Conservation (phyloP, 352 stramenopile genomes). For the Globisporangium radiosum region DNA sequence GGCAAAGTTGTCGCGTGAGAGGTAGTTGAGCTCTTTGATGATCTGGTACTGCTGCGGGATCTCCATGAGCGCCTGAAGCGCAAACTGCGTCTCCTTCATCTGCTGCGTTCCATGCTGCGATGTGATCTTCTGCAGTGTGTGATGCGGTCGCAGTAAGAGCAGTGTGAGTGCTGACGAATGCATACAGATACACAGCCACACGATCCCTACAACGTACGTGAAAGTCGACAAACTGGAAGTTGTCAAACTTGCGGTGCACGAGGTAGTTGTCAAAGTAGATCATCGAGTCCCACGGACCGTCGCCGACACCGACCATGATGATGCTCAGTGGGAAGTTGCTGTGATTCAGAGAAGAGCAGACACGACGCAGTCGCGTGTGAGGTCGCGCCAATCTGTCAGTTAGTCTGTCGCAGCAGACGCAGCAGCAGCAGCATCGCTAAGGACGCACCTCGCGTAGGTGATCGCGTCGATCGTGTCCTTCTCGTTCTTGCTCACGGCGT, state of each 20-base stretch:
- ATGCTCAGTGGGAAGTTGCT: conserved; percentile 79
- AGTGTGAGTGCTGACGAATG: background rate
- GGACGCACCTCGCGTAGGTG: conserved; percentile 35
- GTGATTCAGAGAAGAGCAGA: background rate
- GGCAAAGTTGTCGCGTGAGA: conserved; percentile 24
- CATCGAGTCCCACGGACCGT: conserved; percentile 79
- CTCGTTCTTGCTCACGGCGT: conserved; percentile 78
- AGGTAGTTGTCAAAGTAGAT: conserved; percentile 80
- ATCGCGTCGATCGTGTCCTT: conserved; percentile 87
- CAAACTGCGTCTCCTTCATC: conserved; percentile 64
- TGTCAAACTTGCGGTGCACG: conserved; percentile 74
- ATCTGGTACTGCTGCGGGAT: conserved; percentile 74
- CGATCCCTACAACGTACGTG: conserved; percentile 21
- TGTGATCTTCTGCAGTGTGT: conserved; percentile 37
- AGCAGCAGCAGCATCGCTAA: background rate
- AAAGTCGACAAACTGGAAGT: conserved; percentile 87
- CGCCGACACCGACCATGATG: conserved; percentile 75
- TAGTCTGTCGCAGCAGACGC: background rate
- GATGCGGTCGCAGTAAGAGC: background rate
- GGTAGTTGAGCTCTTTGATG: conserved; percentile 69
- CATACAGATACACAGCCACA: background rate
- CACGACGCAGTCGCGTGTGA: background rate
- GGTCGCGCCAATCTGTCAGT: background rate
- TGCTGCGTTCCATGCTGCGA: conserved; percentile 34
- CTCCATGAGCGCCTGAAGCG: conserved; percentile 80